Base-by-base conservation (phyloP, 2,329 filamentous ascomycete species). In the Fusarium irregulare region DNA sequence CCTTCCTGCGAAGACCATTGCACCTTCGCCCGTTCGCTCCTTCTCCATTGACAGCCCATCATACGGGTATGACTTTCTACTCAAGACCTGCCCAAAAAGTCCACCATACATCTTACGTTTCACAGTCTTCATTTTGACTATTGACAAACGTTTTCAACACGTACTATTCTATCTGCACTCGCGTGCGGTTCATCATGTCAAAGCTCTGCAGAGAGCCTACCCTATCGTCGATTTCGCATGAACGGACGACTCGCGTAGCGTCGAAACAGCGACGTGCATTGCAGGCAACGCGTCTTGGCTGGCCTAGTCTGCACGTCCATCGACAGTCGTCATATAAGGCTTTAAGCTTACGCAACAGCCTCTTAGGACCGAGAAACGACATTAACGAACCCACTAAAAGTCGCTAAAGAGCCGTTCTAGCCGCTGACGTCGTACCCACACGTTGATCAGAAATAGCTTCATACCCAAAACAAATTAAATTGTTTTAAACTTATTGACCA, bases 41-140 rank as follows among this genome's bases (percentile, higher is more conserved):
- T 37, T 6, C 34, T n/a, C 34, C 10, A n/a, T n/a, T 6, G 18
- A n/a, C 18, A 11, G 18, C 1, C 34, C 10, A n/a, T 6, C 34
- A n/a, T 2, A 11, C 9, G 16, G 9, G 6, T 11, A 7, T 3
- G 0, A n/a, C 6, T n/a, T 18, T 5, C 34, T 4, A 5, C 11
- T 18, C 16, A 37, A 37, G 3, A 37, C 34, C 16, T 18, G 32
- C 16, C 16, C 8, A 3, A n/a, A 6, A n/a, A 11, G 9, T n/a
- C 0, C 18, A 18, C 34, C 4, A 21, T 21, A 21, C 21, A 21
- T 21, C 21, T 4, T 21, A 21, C 21, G 21, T 21, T 21, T 21
- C 21, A 21, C 21, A 21, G 21, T 21, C 21, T 21, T 21, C 21
- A 21, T 21, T 21, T 21, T 2, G 34, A 4, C 8, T 12, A n/a